Conservation (phyloP, 768 basidiomycete genomes). For the Krasilnikovozyma curviuscula region DNA sequence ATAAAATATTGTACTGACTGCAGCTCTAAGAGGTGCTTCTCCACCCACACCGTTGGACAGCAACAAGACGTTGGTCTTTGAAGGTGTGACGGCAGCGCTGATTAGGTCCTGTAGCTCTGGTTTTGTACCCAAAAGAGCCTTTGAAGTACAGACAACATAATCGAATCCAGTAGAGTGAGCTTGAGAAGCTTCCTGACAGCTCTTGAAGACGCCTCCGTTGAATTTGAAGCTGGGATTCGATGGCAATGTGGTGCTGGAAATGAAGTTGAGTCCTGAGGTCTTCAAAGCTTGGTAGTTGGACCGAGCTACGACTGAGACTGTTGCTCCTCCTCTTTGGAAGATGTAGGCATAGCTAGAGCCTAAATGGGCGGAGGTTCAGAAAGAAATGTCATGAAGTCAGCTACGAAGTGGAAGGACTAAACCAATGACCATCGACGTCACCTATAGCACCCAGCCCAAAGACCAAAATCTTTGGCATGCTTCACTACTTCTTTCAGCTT, state of each 20-base stretch:
- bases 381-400: too few species aligned
- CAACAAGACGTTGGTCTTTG: constrained; percentile 9
- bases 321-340: not conserved
- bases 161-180: too few species aligned
- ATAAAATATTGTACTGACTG: not conserved
- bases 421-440: too few species aligned
- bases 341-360: constrained; percentile 6
- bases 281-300: constrained; percentile 4
- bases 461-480: not conserved
- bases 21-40: too few species aligned
- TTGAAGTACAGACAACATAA: constrained; percentile 11
- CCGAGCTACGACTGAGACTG: constrained; percentile 5
- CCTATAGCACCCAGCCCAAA: constrained; percentile 10
- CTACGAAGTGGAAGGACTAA: too few species aligned
- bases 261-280: constrained; percentile 2
- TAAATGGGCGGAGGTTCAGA: too few species aligned
- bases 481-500: too few species aligned
- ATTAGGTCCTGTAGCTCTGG: constrained; percentile 7
- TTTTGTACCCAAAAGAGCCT: constrained; percentile 2
- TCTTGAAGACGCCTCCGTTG: constrained; percentile 2
- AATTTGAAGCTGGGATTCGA: constrained; percentile 1
- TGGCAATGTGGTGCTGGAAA: not conserved
- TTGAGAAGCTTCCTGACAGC: constrained; percentile 2
- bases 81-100: constrained; percentile 7
- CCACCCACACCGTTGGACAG: constrained; percentile 7